Base-by-base conservation (phyloP, 2,329 filamentous ascomycete genomes). In the Celoporthe dispersa region DNA sequence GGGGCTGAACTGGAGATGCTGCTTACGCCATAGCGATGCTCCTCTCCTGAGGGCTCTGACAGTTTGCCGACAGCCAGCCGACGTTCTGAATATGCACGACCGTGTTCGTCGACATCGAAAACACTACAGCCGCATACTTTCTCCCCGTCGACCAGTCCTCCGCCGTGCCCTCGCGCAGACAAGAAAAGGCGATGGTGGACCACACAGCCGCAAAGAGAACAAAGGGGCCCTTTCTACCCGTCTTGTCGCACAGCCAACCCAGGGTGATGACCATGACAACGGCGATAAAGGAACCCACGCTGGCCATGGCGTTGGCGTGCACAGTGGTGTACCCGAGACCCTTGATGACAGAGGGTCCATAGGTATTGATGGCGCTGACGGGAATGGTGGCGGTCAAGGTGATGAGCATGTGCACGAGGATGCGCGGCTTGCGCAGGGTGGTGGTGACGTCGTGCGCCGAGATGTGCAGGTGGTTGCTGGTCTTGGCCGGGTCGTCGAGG, bases 21-120 rank as follows among this genome's bases (percentile, higher is more conserved):
- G 61, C 86, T 83, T 85, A 81, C 19, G 87, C 86, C 87, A 89
- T 89, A 19, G 86, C 85, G 0, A 90, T 79, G 0, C 87, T 86
- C 62, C 87, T 80, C 73, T 88, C 84, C 71, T 89, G 86, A 0
- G 86, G 87, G 64, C 86, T 85, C 0, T 81, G 80, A 75, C 87
- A 87, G 2, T 84, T 82, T 0, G 89, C 78, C 0, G 86, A 88
- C 75, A 89, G 80, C 87, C 87, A 90, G 1, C 86, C 84, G 62
- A 89, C 87, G 74, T 90, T 89, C 28, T 89, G 80, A 0, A 85
- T 85, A 68, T 87, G 85, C 1, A 84, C 83, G 66, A 87, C 86
- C 3, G 84, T 86, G 39, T 84, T 85, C 69, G 87, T 87, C 0
- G 80, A 82, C 74, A 87, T 85, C 0, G 85, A 87, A 83, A 84